These are phyloP conservation scores for Stramenopiles sp. DNA, from an alignment of 352 stramenopile species.

Conservation along the genomic window DNA sequence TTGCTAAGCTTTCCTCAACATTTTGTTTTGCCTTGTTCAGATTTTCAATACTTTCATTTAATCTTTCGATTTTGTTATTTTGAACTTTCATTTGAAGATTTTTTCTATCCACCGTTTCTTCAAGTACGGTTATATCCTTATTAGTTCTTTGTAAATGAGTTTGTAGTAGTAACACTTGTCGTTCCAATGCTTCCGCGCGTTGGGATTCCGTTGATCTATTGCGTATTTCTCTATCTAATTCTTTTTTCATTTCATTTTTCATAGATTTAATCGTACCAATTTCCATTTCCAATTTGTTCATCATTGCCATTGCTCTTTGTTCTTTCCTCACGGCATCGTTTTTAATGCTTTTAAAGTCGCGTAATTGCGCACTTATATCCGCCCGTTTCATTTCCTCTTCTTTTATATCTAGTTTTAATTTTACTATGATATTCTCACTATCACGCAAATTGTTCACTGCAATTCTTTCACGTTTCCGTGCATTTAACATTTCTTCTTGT, in stretches of 20 bases:
- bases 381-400: not conserved
- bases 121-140: not conserved
- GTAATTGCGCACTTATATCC: not conserved
- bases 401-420: not conserved
- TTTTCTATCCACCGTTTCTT: not conserved
- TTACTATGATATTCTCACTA: not conserved
- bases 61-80: not conserved
- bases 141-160: not conserved
- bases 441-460: not conserved
- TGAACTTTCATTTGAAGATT: not conserved
- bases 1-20: not conserved
- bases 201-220: not conserved
- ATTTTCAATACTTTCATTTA: not conserved
- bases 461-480: not conserved
- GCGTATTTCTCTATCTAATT: not conserved
- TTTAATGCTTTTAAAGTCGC: not conserved
- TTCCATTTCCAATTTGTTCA: conserved; percentile 7
- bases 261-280: not conserved
- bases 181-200: not conserved
- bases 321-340: not conserved
- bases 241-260: not conserved
- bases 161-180: not conserved
- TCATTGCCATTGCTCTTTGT: not conserved
- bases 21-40: not conserved
- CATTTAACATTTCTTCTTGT: not conserved